These are phyloP conservation scores for Lichtheimia hyalospora DNA, from an alignment of 371 early-diverging fungal species.

Conservation along the genomic window DNA sequence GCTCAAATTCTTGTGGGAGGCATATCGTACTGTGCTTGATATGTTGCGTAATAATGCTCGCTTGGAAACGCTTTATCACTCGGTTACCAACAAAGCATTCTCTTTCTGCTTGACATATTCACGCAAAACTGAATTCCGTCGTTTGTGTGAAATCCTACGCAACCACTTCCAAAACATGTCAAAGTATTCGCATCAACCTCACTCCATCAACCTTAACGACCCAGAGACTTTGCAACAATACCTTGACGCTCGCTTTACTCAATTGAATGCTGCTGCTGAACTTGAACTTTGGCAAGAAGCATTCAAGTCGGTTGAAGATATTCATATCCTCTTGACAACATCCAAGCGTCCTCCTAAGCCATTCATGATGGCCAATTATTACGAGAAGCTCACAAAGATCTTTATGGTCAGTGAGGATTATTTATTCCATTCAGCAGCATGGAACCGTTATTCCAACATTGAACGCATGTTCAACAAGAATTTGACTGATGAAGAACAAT, in stretches of 20 bases:
- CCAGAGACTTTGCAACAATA: slow-evolving; percentile 96
- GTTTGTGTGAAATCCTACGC: slow-evolving; percentile 95
- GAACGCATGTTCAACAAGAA: slow-evolving; percentile 74
- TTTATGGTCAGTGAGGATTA: slow-evolving; percentile 96
- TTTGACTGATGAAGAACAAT: slow-evolving; percentile 70
- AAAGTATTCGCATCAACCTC: slow-evolving; percentile 91
- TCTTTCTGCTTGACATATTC: slow-evolving; percentile 92
- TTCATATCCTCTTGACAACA: slow-evolving; percentile 89
- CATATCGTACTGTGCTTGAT: slow-evolving; percentile 95
- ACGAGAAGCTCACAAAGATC: slow-evolving; percentile 94
- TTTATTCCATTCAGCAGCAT: slow-evolving; percentile 96
- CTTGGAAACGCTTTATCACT: slow-evolving; percentile 93
- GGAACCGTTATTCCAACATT: slow-evolving; percentile 89
- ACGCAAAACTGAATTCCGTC: slow-evolving; percentile 97
- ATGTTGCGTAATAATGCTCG: slow-evolving; percentile 95
- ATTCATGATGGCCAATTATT: slow-evolving; percentile 95
- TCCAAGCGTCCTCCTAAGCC: slow-evolving; percentile 92
- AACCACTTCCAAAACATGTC: slow-evolving; percentile 88
- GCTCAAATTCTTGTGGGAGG: slow-evolving; percentile 98
- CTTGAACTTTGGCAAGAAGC: slow-evolving; percentile 99
- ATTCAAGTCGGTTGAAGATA: slow-evolving; percentile 96
- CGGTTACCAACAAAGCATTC: slow-evolving; percentile 89
- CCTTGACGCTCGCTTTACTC: slow-evolving; percentile 93
- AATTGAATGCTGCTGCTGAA: slow-evolving; percentile 92
- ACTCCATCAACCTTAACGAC: slow-evolving; percentile 92